Base-by-base conservation (phyloP, 1,284 basidiomycete species). In the Leccinum cinnamomeum region DNA sequence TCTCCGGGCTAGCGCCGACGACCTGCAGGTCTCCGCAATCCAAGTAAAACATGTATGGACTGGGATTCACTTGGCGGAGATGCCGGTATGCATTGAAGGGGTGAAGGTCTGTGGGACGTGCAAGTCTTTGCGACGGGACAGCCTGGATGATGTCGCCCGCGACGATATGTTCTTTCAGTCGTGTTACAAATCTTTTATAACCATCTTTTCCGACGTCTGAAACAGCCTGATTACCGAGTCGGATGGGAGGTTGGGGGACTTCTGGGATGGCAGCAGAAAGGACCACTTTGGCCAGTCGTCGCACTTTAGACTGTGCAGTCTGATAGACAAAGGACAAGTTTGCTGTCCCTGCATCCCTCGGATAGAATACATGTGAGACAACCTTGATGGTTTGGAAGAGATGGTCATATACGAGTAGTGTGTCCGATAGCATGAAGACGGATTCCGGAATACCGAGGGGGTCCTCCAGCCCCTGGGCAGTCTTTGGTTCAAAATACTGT, bases 61-160 rank as follows among this genome's bases (percentile, higher is more conserved):
- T 96, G 1, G 97, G 97, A 74, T 99, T 99, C 65, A 98, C 85
- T 70, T 96, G 90, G 56, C 97, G 88, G 53, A 99, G 82, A 63
- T 95, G 92, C 25, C 97, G 85, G 76, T 96, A 98, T 12, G 91
- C 94, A 79, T 99, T 99, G 83, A 99, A 99, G 0, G 97, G 96
- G 76, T 99, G 95, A 33, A 99, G 80, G 20, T 84, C 77, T 0
- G 97, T 99, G 59, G 90, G 90, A 46, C 94, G 85, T 16, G 90
- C 81, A 44, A 99, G 81, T 16, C 97, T 84, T 75, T 99, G 97
- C 16, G 93, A 95, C 2, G 97, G 97, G 7, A 99, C 97, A 3
- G 97, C 97, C 78, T 99, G 97, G 71, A 99, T 99, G 72, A 99
- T 98, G 78, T 99, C 95, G 46, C 97, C 97, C 56, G 91, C 91